Evolutionary conservation across 140 eudicot genomes (phyloP), one percentile per base, ranked within the genome.

Genomic region (Ambrosia hybrid): DNA sequence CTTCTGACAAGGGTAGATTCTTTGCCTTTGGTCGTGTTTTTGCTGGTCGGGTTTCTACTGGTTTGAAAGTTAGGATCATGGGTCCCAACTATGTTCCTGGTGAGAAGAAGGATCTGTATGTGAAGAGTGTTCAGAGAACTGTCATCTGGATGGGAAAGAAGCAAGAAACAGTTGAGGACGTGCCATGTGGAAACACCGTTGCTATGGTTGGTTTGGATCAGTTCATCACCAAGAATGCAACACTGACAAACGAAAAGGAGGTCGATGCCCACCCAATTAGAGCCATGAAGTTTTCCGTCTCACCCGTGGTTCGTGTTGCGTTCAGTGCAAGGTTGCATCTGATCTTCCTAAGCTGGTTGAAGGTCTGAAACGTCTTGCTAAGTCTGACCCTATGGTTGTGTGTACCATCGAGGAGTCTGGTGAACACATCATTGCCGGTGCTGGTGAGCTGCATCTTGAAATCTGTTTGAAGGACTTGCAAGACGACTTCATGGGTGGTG

Each of bases 281-380:
- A 6, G 92, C 92, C 10, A 86, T 86, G 92, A 86, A 86, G 74
- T 86, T 86, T 67, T 86, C 92, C 1, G 92, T 86, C 36, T 86
- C 95, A 7, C 95, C 95, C n/a, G 95, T 85, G 3, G 91, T 88
- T 30, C 91, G 91, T 81, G 95, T 88, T 5, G 95, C 91, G 95
- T 88, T 33, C 95, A 88, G 82, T 88, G 95, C 78, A 88, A 88
- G 88, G 89, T 83, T 53, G 91, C 95, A 0, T 88, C 95, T 36
- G 95, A 88, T 71, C 85, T 88, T 13, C 95, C 95, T 5, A 88
- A 88, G 78, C 88, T 88, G 7, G 95, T 85, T 51, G 95, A 88
- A 76, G 95, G 91, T 70, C 52, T 88, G 7, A 88, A 85, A 48
- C 87, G 95, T 60, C 56, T 88, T 74, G 88, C 95, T 2, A 88